A percentile compares a stretch with the other conserved stretches of the same genome.
phyloP scores from a whole-genome alignment of 2,329 filamentous ascomycete species.

The Massarina eburnea region DNA sequence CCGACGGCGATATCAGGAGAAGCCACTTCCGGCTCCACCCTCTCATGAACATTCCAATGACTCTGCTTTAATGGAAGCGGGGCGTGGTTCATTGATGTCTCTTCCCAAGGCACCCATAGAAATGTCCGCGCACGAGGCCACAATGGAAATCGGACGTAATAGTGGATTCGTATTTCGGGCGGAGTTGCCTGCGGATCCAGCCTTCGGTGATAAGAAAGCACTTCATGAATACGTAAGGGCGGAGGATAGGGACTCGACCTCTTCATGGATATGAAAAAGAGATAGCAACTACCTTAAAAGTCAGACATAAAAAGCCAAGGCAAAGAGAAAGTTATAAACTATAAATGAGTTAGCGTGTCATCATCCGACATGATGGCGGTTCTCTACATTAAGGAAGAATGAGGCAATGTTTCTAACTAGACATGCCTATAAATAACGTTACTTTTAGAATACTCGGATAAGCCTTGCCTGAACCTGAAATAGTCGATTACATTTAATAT shows the following conservation, averaged over 20 bases:
- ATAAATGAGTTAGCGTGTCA: no score
- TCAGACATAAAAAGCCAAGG: no score
- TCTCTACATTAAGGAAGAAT: no score
- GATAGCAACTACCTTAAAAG: no score
- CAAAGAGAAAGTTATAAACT: no score
- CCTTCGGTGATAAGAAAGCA: background rate
- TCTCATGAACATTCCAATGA: slow-evolving; percentile 23
- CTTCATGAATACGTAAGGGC: background rate
- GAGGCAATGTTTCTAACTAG: no score
- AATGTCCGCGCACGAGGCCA: slow-evolving; percentile 21
- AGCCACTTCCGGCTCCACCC: background rate
- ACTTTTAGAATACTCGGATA: no score
- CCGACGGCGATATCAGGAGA: slow-evolving; percentile 6
- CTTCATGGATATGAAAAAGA: background rate
- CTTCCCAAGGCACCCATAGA: slow-evolving; percentile 10
- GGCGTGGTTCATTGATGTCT: background rate
- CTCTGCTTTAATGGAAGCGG: slow-evolving; percentile 12
- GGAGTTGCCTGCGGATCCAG: background rate
- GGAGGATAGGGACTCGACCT: background rate
- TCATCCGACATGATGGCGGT: no score
- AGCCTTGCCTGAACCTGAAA: no score
- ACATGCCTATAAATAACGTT: no score
- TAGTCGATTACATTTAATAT: no score
- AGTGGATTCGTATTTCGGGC: slow-evolving; percentile 6
- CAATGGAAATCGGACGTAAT: slow-evolving; percentile 26